A percentile compares a stretch with the other conserved stretches of the same genome.
Evolutionary conservation across 1,284 basidiomycete genomes (phyloP).

Genomic region (Boletus austroedulis): DNA sequence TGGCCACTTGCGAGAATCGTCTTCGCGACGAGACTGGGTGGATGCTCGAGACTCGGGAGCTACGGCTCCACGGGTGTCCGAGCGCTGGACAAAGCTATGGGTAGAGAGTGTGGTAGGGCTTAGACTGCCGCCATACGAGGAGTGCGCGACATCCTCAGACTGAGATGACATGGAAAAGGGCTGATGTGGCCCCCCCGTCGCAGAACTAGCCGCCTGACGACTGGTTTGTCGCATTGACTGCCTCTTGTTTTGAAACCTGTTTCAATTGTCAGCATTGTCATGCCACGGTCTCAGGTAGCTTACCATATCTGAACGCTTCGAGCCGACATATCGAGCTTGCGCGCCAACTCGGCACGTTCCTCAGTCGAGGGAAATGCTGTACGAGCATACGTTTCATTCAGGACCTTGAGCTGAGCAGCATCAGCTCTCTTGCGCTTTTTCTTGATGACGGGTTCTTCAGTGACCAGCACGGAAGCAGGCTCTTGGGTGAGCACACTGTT

Average conservation of each 20-base stretch:
- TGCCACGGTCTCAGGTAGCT: constrained; percentile 25
- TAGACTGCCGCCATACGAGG: constrained; percentile 36
- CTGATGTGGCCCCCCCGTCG: constrained; percentile 46
- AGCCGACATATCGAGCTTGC: constrained; percentile 75
- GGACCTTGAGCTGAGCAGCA: constrained; percentile 69
- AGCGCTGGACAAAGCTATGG: constrained; percentile 39
- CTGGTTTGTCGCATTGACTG: constrained; percentile 76
- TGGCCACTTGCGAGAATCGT: constrained; percentile 49
- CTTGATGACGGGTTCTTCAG: constrained; percentile 67
- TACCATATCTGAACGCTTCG: constrained; percentile 84
- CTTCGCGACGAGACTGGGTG: constrained; percentile 38
- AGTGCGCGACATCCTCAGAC: constrained; percentile 34
- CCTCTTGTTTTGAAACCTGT: constrained; percentile 82
- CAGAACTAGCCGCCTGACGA: constrained; percentile 53
- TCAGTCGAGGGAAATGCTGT: constrained; percentile 84
- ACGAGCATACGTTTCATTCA: constrained; percentile 74
- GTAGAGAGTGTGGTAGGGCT: constrained; percentile 38
- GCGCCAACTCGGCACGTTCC: constrained; percentile 73
- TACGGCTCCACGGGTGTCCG: constrained; percentile 39
- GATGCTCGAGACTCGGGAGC: constrained; percentile 35
- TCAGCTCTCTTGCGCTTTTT: constrained; percentile 85
- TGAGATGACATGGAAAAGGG: constrained; percentile 48
- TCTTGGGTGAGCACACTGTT: constrained; percentile 36
- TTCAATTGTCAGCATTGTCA: constrained; percentile 19
- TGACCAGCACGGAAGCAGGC: constrained; percentile 33